Conservation (phyloP, 345 rosid species). For the Capsella bursapastoris region DNA sequence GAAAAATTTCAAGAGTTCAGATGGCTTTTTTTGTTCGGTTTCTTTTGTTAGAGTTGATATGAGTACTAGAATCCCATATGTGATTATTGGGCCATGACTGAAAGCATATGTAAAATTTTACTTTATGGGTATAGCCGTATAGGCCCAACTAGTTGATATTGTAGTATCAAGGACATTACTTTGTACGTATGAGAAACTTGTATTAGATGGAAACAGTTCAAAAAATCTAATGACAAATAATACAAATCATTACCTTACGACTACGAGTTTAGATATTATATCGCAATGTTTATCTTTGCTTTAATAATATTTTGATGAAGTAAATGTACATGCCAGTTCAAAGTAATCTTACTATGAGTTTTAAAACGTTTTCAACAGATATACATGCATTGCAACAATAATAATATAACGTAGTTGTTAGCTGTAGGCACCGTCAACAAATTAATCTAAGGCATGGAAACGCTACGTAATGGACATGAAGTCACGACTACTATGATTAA, state of each 20-base stretch:
- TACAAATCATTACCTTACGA: too few species aligned
- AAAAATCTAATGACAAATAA: too few species aligned
- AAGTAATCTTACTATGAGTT: background rate
- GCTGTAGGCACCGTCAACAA: slow-evolving; percentile 22
- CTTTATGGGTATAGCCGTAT: background rate
- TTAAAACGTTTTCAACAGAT: too few species aligned
- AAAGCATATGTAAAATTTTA: background rate
- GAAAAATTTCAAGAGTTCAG: background rate
- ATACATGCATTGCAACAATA: too few species aligned
- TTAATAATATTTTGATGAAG: background rate
- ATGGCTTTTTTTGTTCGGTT: background rate
- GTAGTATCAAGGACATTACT: background rate
- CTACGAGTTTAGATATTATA: background rate
- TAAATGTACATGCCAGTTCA: background rate
- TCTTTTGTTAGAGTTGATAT: background rate
- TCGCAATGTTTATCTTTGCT: background rate
- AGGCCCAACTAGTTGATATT: background rate
- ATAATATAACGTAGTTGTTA: slow-evolving; percentile 21
- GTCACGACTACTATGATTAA: slow-evolving; percentile 26
- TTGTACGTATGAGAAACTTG: background rate
- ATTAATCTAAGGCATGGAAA: slow-evolving; percentile 35
- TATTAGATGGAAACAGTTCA: too few species aligned
- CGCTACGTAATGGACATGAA: slow-evolving; percentile 29
- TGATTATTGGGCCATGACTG: background rate
- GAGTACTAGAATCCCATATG: background rate